Percentiles rank a stretch among this genome's conserved stretches.
Evolutionary conservation across 2,329 filamentous ascomycete species (phyloP).

Genomic region (Calonectria pauciramosa): DNA sequence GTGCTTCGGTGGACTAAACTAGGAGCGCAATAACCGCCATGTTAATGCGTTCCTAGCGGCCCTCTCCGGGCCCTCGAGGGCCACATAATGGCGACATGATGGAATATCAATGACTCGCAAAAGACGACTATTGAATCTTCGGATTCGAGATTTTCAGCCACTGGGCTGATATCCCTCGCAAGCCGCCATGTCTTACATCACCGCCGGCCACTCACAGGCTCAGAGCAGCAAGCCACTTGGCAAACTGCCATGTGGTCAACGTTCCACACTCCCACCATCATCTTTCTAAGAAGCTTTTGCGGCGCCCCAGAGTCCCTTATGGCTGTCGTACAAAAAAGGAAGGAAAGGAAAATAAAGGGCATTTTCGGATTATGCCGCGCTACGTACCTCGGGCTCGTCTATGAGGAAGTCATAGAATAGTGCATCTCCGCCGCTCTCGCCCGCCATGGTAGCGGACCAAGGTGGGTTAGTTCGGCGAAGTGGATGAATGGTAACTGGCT

Average conservation of each 20-base stretch:
- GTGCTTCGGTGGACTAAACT: background rate
- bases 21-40: background rate
- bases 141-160: slow-evolving; percentile 42
- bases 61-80: background rate
- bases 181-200: slow-evolving; percentile 39
- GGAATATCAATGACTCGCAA: slow-evolving; percentile 3
- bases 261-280: slow-evolving; percentile 12
- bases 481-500: slow-evolving; percentile 17
- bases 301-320: background rate
- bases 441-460: slow-evolving; percentile 38
- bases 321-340: slow-evolving; percentile 26
- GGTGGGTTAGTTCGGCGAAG: slow-evolving; percentile 5
- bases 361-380: slow-evolving; percentile 9
- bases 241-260: slow-evolving; percentile 24
- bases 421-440: slow-evolving; percentile 40
- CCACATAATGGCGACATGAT: slow-evolving; percentile 8
- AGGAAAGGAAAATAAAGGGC: background rate
- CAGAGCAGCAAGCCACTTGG: slow-evolving; percentile 22
- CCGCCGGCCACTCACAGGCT: slow-evolving; percentile 6
- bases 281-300: slow-evolving; percentile 21
- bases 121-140: background rate
- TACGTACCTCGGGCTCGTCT: slow-evolving; percentile 46
- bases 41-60: slow-evolving; percentile 11
- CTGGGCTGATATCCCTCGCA: slow-evolving; percentile 41
- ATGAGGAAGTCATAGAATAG: slow-evolving; percentile 49